Conservation (phyloP, 257 asterid genomes). For the Leonotis leonurus region DNA sequence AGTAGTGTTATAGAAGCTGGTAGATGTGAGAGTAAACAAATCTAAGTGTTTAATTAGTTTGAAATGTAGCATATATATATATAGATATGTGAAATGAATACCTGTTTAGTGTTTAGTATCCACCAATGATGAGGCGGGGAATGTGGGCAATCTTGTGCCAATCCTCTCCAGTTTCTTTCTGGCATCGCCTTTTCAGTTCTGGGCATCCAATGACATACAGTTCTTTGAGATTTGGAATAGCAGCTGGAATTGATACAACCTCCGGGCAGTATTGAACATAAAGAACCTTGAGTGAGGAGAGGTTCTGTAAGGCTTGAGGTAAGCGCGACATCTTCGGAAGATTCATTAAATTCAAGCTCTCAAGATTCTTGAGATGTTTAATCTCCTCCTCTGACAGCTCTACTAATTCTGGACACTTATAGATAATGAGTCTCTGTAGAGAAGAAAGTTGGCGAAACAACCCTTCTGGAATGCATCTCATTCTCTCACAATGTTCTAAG, state of each 20-base stretch:
- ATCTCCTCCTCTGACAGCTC: constrained; percentile 4
- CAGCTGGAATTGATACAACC: constrained; percentile 17
- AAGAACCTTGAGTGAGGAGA: background rate
- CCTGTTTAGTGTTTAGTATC: too few species aligned
- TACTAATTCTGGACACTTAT: background rate
- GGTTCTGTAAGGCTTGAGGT: background rate
- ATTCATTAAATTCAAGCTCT: background rate
- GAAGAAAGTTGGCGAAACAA: background rate
- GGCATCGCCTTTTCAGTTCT: too few species aligned
- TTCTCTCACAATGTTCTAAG: background rate
- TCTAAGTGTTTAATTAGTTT: too few species aligned
- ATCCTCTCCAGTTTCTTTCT: too few species aligned
- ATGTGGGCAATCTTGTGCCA: too few species aligned
- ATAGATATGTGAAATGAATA: too few species aligned
- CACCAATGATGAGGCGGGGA: too few species aligned
- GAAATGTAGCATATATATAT: too few species aligned
- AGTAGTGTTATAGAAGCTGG: too few species aligned
- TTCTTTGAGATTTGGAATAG: background rate
- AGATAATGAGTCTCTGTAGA: background rate
- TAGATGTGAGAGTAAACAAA: too few species aligned
- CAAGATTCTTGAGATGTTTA: background rate
- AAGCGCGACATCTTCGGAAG: constrained; percentile 6
- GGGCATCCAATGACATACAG: too few species aligned
- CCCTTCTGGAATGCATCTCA: background rate
- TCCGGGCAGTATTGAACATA: constrained; percentile 4